These are phyloP conservation scores for Suhomyces coccinellae DNA, from an alignment of 1,139 yeast species.

Conservation along the genomic window DNA sequence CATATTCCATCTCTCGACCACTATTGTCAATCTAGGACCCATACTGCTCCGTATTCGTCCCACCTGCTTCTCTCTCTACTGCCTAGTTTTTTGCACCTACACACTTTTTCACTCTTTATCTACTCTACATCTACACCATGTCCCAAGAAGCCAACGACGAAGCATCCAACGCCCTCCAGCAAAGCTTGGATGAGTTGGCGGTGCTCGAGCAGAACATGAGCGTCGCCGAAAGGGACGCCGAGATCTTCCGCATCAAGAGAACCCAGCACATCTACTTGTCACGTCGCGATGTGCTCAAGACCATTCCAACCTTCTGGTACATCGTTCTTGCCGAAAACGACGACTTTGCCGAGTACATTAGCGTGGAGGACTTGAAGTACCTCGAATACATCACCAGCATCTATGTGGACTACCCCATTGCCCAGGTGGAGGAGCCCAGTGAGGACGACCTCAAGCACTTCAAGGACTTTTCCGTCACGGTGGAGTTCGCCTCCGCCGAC, in stretches of 20 bases:
- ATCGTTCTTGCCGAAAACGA: conserved; percentile 73
- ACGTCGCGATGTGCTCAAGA: conserved; percentile 46
- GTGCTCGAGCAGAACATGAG: conserved; percentile 58
- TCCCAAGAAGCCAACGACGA: conserved; percentile 8
- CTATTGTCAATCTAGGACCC: no score
- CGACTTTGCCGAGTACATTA: conserved; percentile 69
- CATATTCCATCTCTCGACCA: no score
- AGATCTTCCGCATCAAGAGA: conserved; percentile 45
- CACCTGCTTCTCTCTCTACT: background rate
- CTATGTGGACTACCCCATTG: conserved; percentile 50
- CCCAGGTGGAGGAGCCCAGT: conserved; percentile 17
- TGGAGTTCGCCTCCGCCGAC: conserved; percentile 43
- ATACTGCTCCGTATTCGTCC: no score
- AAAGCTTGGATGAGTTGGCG: conserved; percentile 40
- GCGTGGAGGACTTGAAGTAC: conserved; percentile 67
- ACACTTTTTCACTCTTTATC: background rate
- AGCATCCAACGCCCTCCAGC: conserved; percentile 13
- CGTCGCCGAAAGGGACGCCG: conserved; percentile 56
- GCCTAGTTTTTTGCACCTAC: conserved; percentile 4
- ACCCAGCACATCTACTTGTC: conserved; percentile 52
- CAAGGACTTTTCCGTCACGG: conserved; percentile 56
- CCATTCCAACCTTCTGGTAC: conserved; percentile 74
- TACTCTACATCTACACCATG: conserved; percentile 24
- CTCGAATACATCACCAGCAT: conserved; percentile 61
- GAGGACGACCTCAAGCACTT: conserved; percentile 32